Conservation (phyloP, 2,329 filamentous ascomycete species). For the Claviceps pazoutovae region DNA sequence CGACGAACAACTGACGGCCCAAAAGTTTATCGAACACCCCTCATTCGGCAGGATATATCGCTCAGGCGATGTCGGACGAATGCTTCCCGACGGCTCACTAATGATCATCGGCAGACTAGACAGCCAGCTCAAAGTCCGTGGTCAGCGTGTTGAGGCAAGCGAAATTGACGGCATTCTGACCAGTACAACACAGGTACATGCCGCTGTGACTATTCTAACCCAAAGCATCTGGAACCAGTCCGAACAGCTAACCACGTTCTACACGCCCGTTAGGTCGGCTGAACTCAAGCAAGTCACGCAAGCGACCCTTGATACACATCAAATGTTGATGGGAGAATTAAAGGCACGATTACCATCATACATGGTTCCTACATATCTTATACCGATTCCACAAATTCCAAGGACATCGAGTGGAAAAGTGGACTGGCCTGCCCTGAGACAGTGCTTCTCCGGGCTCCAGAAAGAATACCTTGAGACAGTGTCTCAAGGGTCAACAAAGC, state of each 20-base stretch:
- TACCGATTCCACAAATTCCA: conserved; percentile 57
- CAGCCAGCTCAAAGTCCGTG: conserved; percentile 69
- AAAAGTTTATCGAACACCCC: conserved; percentile 57
- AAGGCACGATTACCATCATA: conserved; percentile 49
- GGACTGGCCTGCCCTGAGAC: conserved; percentile 42
- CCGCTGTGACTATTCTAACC: conserved; percentile 51
- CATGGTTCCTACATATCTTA: conserved; percentile 63
- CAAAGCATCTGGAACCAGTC: conserved; percentile 21
- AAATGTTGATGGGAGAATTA: conserved; percentile 40
- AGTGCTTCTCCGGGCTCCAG: conserved; percentile 32
- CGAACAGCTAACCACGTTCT: conserved; percentile 55
- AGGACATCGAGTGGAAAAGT: conserved; percentile 63
- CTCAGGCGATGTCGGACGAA: conserved; percentile 67
- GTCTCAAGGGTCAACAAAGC: conserved; percentile 13
- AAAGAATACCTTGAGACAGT: conserved; percentile 28
- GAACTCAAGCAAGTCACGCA: conserved; percentile 23
- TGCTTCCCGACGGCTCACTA: conserved; percentile 64
- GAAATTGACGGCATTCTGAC: conserved; percentile 57
- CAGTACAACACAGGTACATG: conserved; percentile 33
- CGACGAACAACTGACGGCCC: conserved; percentile 43
- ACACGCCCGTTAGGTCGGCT: conserved; percentile 31
- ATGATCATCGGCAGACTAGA: conserved; percentile 61
- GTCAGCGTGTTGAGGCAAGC: conserved; percentile 64
- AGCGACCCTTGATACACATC: conserved; percentile 20
- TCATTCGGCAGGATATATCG: conserved; percentile 62